Evolutionary conservation across 208 protist genomes (phyloP).

Genomic region (Willaertia magna): DNA sequence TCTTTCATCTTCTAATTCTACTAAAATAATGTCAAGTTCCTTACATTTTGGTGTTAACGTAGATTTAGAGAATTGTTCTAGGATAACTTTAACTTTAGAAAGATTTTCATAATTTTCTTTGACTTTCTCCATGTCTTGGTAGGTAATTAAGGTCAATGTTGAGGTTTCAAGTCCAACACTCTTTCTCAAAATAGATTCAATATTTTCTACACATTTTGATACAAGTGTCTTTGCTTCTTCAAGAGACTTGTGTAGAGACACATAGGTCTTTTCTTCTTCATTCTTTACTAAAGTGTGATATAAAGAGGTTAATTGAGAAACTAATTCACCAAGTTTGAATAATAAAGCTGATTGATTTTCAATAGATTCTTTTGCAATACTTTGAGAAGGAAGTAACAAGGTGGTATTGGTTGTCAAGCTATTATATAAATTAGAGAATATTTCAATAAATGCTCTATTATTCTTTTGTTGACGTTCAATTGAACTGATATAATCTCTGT

Average conservation of each 20-base stretch:
- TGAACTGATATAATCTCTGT: neutral
- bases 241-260: neutral
- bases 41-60: neutral
- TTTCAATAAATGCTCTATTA: neutral
- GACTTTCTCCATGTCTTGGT: neutral
- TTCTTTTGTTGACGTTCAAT: neutral
- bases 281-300: neutral
- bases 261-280: neutral
- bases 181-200: neutral
- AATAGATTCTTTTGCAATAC: neutral
- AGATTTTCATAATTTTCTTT: neutral
- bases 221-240: neutral
- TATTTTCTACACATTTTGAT: neutral
- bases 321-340: neutral
- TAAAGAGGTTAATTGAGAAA: neutral
- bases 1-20: neutral
- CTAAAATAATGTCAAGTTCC: neutral
- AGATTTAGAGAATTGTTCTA: neutral
- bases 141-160: neutral
- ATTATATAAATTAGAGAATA: too few relatives aligned
- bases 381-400: too few relatives aligned
- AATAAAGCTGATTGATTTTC: neutral
- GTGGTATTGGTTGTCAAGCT: too few relatives aligned
- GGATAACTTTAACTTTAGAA: neutral
- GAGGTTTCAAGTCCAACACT: too few relatives aligned